A percentile compares a stretch with the other conserved stretches of the same genome.
Conservation (phyloP, 805 yeast genomes). For the Kluyveromyces nonfermentans region DNA sequence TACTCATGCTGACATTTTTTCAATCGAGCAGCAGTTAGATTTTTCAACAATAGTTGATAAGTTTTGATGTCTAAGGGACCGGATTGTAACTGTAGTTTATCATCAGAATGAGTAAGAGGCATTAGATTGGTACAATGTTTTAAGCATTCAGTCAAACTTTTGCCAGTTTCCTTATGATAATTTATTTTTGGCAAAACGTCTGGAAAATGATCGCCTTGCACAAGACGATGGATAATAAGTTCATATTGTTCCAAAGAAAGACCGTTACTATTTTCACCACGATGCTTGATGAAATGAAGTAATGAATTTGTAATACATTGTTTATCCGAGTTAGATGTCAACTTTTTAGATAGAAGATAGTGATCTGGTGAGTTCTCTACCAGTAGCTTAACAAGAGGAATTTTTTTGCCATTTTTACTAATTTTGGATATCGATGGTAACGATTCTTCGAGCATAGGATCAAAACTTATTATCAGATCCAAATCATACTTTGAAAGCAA, state of each 20-base stretch:
- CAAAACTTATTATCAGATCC: conserved; percentile 42
- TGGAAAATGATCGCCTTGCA: conserved; percentile 9
- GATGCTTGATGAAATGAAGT: conserved; percentile 13
- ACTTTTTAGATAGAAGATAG: conserved; percentile 19
- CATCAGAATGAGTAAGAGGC: conserved; percentile 9
- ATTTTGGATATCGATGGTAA: conserved; percentile 24
- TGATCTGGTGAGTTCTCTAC: conserved; percentile 40
- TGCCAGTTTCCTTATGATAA: conserved; percentile 12
- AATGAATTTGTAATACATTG: conserved; percentile 23
- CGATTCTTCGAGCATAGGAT: conserved; percentile 31
- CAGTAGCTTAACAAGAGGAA: conserved; percentile 40
- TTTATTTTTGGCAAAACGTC: conserved; percentile 9
- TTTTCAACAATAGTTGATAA: conserved; percentile 32
- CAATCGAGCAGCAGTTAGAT: conserved; percentile 29
- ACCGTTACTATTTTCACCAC: not conserved
- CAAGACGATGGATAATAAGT: conserved; percentile 9
- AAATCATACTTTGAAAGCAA: conserved; percentile 29
- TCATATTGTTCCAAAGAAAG: not conserved
- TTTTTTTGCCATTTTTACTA: conserved; percentile 13
- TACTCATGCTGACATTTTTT: conserved; percentile 22
- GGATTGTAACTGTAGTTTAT: conserved; percentile 8
- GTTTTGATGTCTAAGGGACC: conserved; percentile 20
- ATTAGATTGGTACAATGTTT: conserved; percentile 10
- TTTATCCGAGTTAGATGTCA: conserved; percentile 11
- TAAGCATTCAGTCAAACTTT: conserved; percentile 10